Percentiles rank a stretch among this genome's conserved stretches.
Conservation (phyloP, 2,329 filamentous ascomycete genomes). For the Fusarium penzigii region DNA sequence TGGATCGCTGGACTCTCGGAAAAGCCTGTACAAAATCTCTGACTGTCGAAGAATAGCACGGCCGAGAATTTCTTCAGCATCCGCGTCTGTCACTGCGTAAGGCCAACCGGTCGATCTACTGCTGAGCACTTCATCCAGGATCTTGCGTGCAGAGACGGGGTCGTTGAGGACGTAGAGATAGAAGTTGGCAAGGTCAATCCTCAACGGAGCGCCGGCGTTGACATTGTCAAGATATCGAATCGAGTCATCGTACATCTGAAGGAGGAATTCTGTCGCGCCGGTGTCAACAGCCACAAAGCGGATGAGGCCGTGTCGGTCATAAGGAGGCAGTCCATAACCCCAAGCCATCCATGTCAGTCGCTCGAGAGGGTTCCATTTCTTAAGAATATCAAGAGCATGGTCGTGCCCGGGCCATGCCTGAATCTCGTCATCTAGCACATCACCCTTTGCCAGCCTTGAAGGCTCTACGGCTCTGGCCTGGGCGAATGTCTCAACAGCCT, state of each 20-base stretch:
- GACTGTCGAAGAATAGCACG: slow-evolving; percentile 15
- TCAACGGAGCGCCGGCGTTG: slow-evolving; percentile 24
- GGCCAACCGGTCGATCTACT: slow-evolving; percentile 19
- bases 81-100: slow-evolving; percentile 23
- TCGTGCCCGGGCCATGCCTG: slow-evolving; percentile 11
- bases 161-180: slow-evolving; percentile 21
- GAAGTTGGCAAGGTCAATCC: slow-evolving; percentile 15
- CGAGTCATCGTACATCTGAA: slow-evolving; percentile 24
- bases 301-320: slow-evolving; percentile 7
- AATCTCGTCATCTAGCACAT: slow-evolving; percentile 23
- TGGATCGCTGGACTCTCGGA: slow-evolving; percentile 21
- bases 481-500: slow-evolving; percentile 15
- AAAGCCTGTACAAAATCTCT: slow-evolving; percentile 21
- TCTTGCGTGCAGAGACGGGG: slow-evolving; percentile 7
- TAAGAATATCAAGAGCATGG: slow-evolving; percentile 21
- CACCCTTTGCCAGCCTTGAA: slow-evolving; percentile 13
- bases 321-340: slow-evolving; percentile 9
- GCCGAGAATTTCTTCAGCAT: slow-evolving; percentile 12
- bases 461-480: slow-evolving; percentile 22
- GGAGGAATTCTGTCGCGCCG: slow-evolving; percentile 22
- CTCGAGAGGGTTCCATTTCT: slow-evolving; percentile 28
- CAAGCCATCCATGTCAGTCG: slow-evolving; percentile 29
- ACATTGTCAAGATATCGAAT: slow-evolving; percentile 30
- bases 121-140: slow-evolving; percentile 25
- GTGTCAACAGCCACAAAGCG: slow-evolving; percentile 16